A percentile compares a stretch with the other conserved stretches of the same genome.
Conservation (phyloP, 2,329 filamentous ascomycete genomes). For the Aspergillus brasiliensis region DNA sequence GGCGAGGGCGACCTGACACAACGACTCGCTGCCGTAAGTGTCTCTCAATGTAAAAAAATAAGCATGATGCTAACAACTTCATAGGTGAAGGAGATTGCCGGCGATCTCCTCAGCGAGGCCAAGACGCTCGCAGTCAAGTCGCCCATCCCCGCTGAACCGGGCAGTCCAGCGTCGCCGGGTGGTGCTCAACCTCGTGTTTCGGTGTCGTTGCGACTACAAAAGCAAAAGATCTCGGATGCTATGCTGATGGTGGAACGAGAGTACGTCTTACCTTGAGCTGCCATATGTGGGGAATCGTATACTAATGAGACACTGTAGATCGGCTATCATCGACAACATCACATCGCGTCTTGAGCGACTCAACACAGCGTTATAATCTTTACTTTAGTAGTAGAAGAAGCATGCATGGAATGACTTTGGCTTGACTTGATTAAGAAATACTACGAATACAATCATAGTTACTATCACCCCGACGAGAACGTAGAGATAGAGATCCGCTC, state of each 20-base stretch:
- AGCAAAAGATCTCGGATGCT: conserved; percentile 49
- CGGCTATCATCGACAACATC: conserved; percentile 47
- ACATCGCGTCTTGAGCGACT: conserved; percentile 45
- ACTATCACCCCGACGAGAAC: too few species aligned
- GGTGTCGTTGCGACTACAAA: conserved; percentile 47
- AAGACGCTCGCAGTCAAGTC: conserved; percentile 36
- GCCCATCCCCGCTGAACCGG: conserved; percentile 29
- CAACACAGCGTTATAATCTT: conserved; percentile 35
- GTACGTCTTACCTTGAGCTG: conserved; percentile 28
- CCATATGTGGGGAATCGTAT: too few species aligned
- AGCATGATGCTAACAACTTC: conserved; percentile 15
- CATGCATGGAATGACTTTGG: not conserved
- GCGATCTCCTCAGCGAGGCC: conserved; percentile 39
- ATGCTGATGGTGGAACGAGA: conserved; percentile 55
- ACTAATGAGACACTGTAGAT: conserved; percentile 26
- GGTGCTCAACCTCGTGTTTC: conserved; percentile 38
- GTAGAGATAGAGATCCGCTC: too few species aligned
- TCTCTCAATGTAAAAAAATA: not conserved
- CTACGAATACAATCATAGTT: too few species aligned
- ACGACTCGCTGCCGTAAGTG: conserved; percentile 45
- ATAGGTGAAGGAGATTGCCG: conserved; percentile 45
- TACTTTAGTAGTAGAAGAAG: not conserved
- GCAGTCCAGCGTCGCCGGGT: conserved; percentile 33
- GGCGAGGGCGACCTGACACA: conserved; percentile 31
- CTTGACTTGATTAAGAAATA: too few species aligned